A percentile compares a stretch with the other conserved stretches of the same genome.
These are phyloP conservation scores for Phylloporus sp. DNA, from an alignment of 768 basidiomycete genomes.

Conservation along the genomic window DNA sequence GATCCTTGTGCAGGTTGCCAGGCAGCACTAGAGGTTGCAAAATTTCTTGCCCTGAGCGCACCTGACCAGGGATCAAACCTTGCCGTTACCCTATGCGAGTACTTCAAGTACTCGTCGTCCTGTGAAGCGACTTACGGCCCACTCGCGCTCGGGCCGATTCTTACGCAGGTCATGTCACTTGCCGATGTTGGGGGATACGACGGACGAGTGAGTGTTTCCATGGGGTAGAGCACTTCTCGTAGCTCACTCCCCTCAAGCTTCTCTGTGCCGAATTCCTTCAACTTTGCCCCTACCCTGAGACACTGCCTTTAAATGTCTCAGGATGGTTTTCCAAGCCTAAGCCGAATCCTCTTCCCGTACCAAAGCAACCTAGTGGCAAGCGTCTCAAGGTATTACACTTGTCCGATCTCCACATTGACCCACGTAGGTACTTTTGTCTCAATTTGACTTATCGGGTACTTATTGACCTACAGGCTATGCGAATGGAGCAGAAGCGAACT, in stretches of 20 bases:
- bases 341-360: slow-evolving; percentile 59
- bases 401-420: slow-evolving; percentile 77
- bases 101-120: slow-evolving; percentile 47
- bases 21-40: slow-evolving; percentile 56
- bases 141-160: slow-evolving; percentile 49
- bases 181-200: slow-evolving; percentile 71
- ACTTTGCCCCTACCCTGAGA: slow-evolving; percentile 53
- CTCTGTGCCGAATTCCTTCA: slow-evolving; percentile 58
- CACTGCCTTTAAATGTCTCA: slow-evolving; percentile 58
- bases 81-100: slow-evolving; percentile 56
- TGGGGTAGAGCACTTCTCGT: neutral
- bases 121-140: slow-evolving; percentile 50
- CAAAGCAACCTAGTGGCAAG: slow-evolving; percentile 57
- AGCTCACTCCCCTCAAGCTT: slow-evolving; percentile 32
- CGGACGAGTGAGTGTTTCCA: slow-evolving; percentile 49
- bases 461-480: slow-evolving; percentile 48
- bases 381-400: slow-evolving; percentile 70
- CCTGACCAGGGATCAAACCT: slow-evolving; percentile 58
- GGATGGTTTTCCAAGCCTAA: slow-evolving; percentile 77
- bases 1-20: slow-evolving; percentile 58
- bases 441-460: neutral
- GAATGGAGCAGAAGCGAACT: slow-evolving; percentile 70
- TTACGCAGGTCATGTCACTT: slow-evolving; percentile 70
- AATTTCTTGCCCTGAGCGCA: slow-evolving; percentile 62
- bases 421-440: slow-evolving; percentile 41